These are phyloP conservation scores for Herpetomonas muscarum DNA, from an alignment of 208 protist species.

Conservation along the genomic window DNA sequence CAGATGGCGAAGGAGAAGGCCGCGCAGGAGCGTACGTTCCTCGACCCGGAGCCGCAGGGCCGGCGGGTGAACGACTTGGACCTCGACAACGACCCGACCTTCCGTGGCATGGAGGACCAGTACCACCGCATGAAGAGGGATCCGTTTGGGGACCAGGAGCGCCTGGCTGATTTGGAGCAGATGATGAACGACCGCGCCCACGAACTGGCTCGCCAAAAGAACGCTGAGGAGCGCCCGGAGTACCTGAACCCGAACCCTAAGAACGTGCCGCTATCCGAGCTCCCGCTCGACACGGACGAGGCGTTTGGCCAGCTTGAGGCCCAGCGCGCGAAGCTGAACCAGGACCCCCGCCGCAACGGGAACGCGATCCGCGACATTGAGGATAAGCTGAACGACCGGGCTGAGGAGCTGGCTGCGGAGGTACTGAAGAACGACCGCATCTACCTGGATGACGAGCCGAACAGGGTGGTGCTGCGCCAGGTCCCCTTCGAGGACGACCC, in stretches of 20 bases:
- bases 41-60: constrained; percentile 65
- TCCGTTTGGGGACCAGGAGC: constrained; percentile 53
- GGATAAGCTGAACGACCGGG: constrained; percentile 54
- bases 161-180: constrained; percentile 52
- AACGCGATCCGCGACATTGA: constrained; percentile 47
- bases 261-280: constrained; percentile 50
- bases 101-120: constrained; percentile 64
- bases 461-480: constrained; percentile 58
- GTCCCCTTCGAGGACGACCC: constrained; percentile 59
- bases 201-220: constrained; percentile 57
- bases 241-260: constrained; percentile 40
- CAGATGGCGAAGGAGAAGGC: constrained; percentile 58
- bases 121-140: constrained; percentile 48
- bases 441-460: constrained; percentile 65
- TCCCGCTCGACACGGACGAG: constrained; percentile 74
- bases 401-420: constrained; percentile 50
- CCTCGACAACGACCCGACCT: constrained; percentile 58
- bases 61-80: constrained; percentile 38
- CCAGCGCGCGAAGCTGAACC: constrained; percentile 52
- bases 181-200: constrained; percentile 69
- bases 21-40: constrained; percentile 52
- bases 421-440: constrained; percentile 73
- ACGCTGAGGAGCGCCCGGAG: constrained; percentile 44
- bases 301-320: constrained; percentile 57
- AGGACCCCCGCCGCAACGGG: constrained; percentile 42